phyloP scores from a whole-genome alignment of 345 rosid genomes.

The Diplotaxis tenuifolia region DNA sequence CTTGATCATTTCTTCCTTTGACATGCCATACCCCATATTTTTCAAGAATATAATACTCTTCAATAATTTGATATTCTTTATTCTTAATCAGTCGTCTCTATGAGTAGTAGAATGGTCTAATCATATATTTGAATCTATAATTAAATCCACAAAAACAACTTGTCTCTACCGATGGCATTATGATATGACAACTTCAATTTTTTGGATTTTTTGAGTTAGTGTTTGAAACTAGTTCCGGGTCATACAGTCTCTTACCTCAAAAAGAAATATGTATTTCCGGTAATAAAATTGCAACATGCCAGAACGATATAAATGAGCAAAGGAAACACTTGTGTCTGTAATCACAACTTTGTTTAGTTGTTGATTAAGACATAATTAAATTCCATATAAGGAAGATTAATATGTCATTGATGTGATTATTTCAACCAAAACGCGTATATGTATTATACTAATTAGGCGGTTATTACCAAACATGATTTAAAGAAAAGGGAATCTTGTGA shows the following conservation, averaged over 20 bases:
- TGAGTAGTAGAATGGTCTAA: conserved; percentile 19
- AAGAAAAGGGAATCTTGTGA: conserved; percentile 31
- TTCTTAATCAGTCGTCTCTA: conserved; percentile 17
- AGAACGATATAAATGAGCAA: background rate
- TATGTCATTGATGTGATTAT: conserved; percentile 17
- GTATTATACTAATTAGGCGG: background rate
- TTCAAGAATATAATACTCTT: background rate
- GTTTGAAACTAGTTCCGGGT: conserved; percentile 12
- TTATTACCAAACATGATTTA: conserved; percentile 11
- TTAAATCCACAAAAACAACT: background rate
- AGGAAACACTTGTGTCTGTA: background rate
- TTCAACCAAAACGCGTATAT: conserved; percentile 5
- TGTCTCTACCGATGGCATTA: conserved; percentile 1
- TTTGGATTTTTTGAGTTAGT: background rate
- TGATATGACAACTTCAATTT: conserved; percentile 17
- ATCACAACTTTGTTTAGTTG: background rate
- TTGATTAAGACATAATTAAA: conserved; percentile 28
- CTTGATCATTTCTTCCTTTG: conserved; percentile 20
- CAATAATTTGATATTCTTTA: conserved; percentile 21
- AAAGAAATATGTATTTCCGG: background rate
- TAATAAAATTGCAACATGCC: conserved; percentile 2
- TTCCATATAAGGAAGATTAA: background rate
- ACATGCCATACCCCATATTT: background rate
- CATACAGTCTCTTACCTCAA: conserved; percentile 17
- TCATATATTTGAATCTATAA: conserved; percentile 11